Evolutionary conservation across 1,284 basidiomycete genomes (phyloP), one percentile per base, ranked within the genome.

Genomic region (Golubevia sp.): DNA sequence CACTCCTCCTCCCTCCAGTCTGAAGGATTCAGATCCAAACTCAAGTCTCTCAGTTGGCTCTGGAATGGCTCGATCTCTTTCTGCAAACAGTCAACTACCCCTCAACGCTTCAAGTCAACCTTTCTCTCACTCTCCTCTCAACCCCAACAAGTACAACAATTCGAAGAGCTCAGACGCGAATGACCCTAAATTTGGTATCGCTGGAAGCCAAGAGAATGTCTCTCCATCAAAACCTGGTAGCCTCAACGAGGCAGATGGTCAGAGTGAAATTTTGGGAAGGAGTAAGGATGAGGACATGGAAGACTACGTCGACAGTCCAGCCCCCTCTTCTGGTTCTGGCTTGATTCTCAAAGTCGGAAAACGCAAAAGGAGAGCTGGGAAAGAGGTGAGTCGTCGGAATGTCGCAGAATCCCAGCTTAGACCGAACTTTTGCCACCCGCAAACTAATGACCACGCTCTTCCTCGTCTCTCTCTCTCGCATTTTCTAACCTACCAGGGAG

Each of bases 21-120:
- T 25, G n/a, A 1, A 52, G 21, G 49, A n/a, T 18, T 23, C 26
- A 13, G 48, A 26, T 6, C 30, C 30, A 34, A 34, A 34, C 11
- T 34, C 30, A 34, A 23, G 25, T 1, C n/a, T n/a, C n/a, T n/a
- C n/a, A n/a, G n/a, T n/a, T n/a, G n/a, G n/a, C n/a, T 56, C 48
- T 7, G 66, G 68, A 3, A 59, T 70, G 70, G 56, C 30, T 21
- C 49, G 68, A 18, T 56, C 57, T 4, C 63, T 63, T 30, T 70
- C 68, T 2, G 61, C 63, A 3, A 68, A 73, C 25, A 65, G 68
- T 73, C 71, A 49, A 69, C 71, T 2, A 66, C 67, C 0, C 70
- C 67, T 3, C 64, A 61, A 1, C 54, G 70, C 34, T 63, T 63
- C 56, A 67, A 51, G 15, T 66, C 70, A 30, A 66, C 65, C 1